A percentile compares a stretch with the other conserved stretches of the same genome.
phyloP scores from a whole-genome alignment of 495 filamentous ascomycete species.

The Penicillium diatomitis region DNA sequence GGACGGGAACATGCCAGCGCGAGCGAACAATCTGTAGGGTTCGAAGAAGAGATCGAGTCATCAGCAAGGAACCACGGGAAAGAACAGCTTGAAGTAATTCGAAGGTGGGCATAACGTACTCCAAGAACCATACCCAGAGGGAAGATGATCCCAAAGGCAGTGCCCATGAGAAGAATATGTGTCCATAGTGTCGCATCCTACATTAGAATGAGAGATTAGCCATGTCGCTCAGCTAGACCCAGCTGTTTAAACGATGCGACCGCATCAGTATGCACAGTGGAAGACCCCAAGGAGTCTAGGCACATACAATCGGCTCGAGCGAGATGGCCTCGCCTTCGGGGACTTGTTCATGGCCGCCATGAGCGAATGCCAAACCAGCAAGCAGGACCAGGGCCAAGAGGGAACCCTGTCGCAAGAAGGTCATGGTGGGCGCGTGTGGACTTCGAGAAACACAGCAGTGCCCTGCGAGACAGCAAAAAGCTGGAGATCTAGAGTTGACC shows the following conservation, averaged over 20 bases:
- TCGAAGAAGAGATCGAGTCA: not conserved
- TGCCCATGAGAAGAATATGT: conserved; percentile 83
- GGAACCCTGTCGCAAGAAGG: conserved; percentile 7
- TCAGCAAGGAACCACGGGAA: not conserved
- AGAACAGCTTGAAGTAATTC: not conserved
- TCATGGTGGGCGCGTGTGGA: conserved; percentile 7
- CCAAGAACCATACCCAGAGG: conserved; percentile 94
- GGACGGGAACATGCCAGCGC: conserved; percentile 89
- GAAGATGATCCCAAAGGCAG: conserved; percentile 85
- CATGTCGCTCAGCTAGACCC: not conserved
- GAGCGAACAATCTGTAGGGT: conserved; percentile 66
- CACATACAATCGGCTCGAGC: conserved; percentile 74
- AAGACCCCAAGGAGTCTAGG: not conserved
- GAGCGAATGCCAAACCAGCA: conserved; percentile 36
- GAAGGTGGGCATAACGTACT: conserved; percentile 38
- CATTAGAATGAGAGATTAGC: not conserved
- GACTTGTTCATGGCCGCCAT: conserved; percentile 70
- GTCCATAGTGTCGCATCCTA: conserved; percentile 84
- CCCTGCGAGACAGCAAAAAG: no score
- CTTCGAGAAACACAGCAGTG: no score
- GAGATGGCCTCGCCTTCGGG: conserved; percentile 68
- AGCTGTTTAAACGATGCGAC: no score
- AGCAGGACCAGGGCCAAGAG: conserved; percentile 24
- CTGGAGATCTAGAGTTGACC: no score
- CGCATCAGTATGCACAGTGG: no score